phyloP scores from a whole-genome alignment of 306 rosid species.

The Dryas octopetala region DNA sequence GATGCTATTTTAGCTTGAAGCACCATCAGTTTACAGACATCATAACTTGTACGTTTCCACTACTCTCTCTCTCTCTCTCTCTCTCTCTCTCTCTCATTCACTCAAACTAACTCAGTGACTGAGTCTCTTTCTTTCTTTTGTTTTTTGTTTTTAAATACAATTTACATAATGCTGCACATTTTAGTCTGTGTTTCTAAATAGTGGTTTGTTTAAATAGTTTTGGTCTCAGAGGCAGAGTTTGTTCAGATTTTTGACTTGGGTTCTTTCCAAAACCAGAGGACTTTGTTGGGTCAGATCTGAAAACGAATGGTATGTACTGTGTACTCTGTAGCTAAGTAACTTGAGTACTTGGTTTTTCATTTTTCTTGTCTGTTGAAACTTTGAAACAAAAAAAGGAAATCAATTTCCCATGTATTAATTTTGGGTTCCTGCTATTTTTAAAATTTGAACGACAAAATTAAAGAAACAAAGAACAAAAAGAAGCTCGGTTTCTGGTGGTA shows the following conservation, averaged over 20 bases:
- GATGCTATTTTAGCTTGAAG: constrained; percentile 21
- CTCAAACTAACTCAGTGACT: too few relatives aligned
- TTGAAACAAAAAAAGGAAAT: neutral
- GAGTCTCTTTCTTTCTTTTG: neutral
- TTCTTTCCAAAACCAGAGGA: constrained; percentile 18
- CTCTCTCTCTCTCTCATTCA: neutral
- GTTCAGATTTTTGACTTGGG: neutral
- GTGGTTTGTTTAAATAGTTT: neutral
- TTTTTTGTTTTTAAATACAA: neutral
- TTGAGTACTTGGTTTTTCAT: constrained; percentile 15
- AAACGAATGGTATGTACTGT: constrained; percentile 21
- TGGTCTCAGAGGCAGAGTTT: constrained; percentile 11
- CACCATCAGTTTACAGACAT: constrained; percentile 24
- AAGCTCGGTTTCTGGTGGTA: constrained; percentile 45
- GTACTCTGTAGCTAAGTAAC: constrained; percentile 18
- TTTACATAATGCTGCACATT: neutral
- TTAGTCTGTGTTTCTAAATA: neutral
- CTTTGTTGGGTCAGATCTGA: constrained; percentile 53
- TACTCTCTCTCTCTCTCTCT: neutral
- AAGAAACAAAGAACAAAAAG: constrained; percentile 46
- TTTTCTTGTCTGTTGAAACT: constrained; percentile 10
- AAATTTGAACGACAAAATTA: constrained; percentile 33
- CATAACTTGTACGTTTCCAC: constrained; percentile 25
- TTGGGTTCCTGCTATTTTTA: constrained; percentile 32
- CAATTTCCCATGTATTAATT: constrained; percentile 17